Percentiles rank a stretch among this genome's conserved stretches.
Evolutionary conservation across 1,284 basidiomycete species (phyloP).

Genomic region (Tilletia indica): DNA sequence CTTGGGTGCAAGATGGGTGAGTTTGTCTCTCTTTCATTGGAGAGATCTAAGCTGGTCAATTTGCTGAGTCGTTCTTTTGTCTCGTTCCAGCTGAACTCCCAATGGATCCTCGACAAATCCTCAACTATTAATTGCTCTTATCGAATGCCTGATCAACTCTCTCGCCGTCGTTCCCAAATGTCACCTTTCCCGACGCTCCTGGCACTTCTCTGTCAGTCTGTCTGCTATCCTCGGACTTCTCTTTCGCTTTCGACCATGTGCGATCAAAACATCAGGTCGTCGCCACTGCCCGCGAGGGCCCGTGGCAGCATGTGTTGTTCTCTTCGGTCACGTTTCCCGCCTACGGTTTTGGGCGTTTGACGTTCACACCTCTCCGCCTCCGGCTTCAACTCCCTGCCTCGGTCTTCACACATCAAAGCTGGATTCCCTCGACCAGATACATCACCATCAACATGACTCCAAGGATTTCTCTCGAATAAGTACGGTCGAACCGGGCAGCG

Average conservation of each 20-base stretch:
- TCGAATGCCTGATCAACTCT: not conserved
- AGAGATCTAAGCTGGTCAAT: not conserved
- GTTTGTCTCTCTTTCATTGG: not conserved
- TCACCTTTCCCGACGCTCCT: too few relatives aligned
- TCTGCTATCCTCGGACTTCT: too few relatives aligned
- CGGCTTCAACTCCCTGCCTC: not conserved
- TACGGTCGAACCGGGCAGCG: too few relatives aligned
- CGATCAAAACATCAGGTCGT: too few relatives aligned
- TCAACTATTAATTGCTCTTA: slow-evolving; percentile 33
- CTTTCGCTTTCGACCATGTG: too few relatives aligned
- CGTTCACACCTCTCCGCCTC: not conserved
- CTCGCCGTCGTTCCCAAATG: not conserved
- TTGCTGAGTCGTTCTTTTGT: not conserved
- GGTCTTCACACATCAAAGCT: not conserved
- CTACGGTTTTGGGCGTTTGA: too few relatives aligned
- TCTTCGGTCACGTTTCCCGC: too few relatives aligned
- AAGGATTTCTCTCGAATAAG: too few relatives aligned
- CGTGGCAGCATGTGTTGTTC: too few relatives aligned
- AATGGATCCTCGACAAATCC: slow-evolving; percentile 43
- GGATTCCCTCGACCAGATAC: not conserved
- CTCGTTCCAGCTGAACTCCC: slow-evolving; percentile 26
- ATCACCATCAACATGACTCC: too few relatives aligned
- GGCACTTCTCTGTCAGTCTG: not conserved
- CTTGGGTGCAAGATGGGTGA: slow-evolving; percentile 48
- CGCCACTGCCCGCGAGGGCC: too few relatives aligned